These are phyloP conservation scores for Dentipellis fragilis DNA, from an alignment of 768 basidiomycete genomes.

Conservation along the genomic window DNA sequence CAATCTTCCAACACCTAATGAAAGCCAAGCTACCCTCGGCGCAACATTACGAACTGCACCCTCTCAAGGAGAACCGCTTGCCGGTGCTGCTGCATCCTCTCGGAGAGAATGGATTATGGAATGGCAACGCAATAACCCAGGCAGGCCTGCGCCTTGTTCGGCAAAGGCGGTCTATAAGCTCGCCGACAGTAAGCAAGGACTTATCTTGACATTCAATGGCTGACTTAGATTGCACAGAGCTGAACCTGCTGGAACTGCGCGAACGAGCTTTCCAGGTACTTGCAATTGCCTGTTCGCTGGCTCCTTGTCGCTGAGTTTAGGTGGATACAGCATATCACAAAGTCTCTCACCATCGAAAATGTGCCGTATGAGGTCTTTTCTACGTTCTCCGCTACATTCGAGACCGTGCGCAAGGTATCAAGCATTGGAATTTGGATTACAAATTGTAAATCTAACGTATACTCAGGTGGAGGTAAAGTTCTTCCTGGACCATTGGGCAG, in stretches of 20 bases:
- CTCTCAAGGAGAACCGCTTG: slow-evolving; percentile 11
- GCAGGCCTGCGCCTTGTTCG: slow-evolving; percentile 62
- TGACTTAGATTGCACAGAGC: slow-evolving; percentile 30
- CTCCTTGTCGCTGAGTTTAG: neutral
- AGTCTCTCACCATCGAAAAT: slow-evolving; percentile 66
- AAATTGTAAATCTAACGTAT: neutral
- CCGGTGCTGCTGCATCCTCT: slow-evolving; percentile 21
- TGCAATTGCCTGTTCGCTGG: neutral
- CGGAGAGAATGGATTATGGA: slow-evolving; percentile 63
- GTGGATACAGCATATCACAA: slow-evolving; percentile 54
- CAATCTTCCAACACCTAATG: slow-evolving; percentile 20
- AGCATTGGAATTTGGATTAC: neutral
- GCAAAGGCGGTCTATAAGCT: slow-evolving; percentile 79
- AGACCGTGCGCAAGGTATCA: slow-evolving; percentile 63
- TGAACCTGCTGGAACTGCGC: slow-evolving; percentile 64
- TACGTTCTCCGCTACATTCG: slow-evolving; percentile 73
- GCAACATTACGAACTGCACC: slow-evolving; percentile 9
- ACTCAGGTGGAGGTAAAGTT: slow-evolving; percentile 58
- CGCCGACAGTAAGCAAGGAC: slow-evolving; percentile 55
- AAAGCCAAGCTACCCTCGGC: slow-evolving; percentile 24
- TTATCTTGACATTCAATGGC: neutral
- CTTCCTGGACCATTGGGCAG: slow-evolving; percentile 75
- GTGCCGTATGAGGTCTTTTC: slow-evolving; percentile 83
- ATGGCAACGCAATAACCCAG: slow-evolving; percentile 54
- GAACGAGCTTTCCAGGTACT: slow-evolving; percentile 53